Evolutionary conservation across 2,329 filamentous ascomycete species (phyloP), one percentile per base, ranked within the genome.

Genomic region (Alternaria angustiovoidea): DNA sequence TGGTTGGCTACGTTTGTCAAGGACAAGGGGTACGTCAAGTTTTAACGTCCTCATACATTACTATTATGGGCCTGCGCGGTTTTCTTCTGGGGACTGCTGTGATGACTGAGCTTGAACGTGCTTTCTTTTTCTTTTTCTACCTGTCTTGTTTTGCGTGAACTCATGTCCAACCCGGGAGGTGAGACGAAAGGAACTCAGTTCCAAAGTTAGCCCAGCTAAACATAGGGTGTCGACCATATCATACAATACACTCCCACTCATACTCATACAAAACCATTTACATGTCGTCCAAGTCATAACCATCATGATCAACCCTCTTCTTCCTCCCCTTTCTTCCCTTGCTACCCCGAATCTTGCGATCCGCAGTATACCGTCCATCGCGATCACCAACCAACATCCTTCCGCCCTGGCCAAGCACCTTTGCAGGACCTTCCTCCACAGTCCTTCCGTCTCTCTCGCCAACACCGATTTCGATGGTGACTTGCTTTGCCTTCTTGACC

Each of bases 311-410:
- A 11, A 47, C 32, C 41, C 49, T 51, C 65, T 72, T 74, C 70
- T 70, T 78, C 67, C 75, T 74, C 18, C 79, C 79, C 66, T 81
- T 81, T 56, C 79, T 68, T 7, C 75, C 76, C 3, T 72, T 73
- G 65, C 73, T 78, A 22, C 74, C 76, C 51, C 76, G 67, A 51
- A 78, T 77, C 65, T 78, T 79, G 32, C 76, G 66, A 60, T 78
- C 75, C 42, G 57, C 64, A 11, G 49, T 66, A 57, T 75, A 75
- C 55, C 72, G 60, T 16, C 76, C 75, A 57, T 70, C 64, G 6
- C 66, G 68, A 64, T 75, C 79, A 2, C 71, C 70, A 44, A 64
- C 68, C 62, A 55, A 61, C 70, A 38, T 74, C 74, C 58, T 68
- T 56, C 54, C 70, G 32, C 46, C 69, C 44, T 38, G 54, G 22